phyloP scores from a whole-genome alignment of 371 early-diverging fungal genomes.

The Rhizomucor pusillus region DNA sequence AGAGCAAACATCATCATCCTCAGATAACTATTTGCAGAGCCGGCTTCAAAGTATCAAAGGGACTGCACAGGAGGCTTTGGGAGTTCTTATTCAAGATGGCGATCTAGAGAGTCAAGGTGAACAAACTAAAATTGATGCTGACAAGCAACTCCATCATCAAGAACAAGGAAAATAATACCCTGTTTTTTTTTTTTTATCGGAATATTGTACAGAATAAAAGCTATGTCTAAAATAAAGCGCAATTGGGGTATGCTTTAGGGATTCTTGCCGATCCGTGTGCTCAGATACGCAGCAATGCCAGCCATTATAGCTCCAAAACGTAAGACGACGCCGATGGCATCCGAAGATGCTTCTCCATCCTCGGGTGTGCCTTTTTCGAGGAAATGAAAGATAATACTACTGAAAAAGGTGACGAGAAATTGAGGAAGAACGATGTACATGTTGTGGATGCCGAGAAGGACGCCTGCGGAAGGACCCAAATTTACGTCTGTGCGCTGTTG shows the following conservation, averaged over 20 bases:
- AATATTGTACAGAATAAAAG: background rate
- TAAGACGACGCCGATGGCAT: slow-evolving; percentile 61
- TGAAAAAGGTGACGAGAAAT: slow-evolving; percentile 75
- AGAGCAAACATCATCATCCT: background rate
- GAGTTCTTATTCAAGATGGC: slow-evolving; percentile 1
- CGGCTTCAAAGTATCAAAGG: slow-evolving; percentile 2
- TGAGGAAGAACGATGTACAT: slow-evolving; percentile 93
- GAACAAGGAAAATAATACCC: background rate
- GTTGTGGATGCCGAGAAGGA: slow-evolving; percentile 91
- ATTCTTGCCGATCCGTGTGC: slow-evolving; percentile 23
- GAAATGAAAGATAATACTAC: slow-evolving; percentile 72
- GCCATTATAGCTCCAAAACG: slow-evolving; percentile 65
- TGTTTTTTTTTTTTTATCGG: background rate
- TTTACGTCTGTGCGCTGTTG: slow-evolving; percentile 52
- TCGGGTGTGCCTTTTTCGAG: slow-evolving; percentile 35
- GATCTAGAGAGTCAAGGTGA: slow-evolving; percentile 4
- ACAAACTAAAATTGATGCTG: slow-evolving; percentile 2
- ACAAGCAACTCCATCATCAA: background rate
- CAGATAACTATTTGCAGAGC: background rate
- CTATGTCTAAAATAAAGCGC: too few relatives aligned
- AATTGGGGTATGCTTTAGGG: background rate
- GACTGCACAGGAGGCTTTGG: background rate
- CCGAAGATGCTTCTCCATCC: slow-evolving; percentile 31
- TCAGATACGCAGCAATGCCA: slow-evolving; percentile 54
- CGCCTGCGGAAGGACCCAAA: slow-evolving; percentile 62